A percentile compares a stretch with the other conserved stretches of the same genome.
Evolutionary conservation across 331 rosid genomes (phyloP).

Genomic region (Saraca asoca): DNA sequence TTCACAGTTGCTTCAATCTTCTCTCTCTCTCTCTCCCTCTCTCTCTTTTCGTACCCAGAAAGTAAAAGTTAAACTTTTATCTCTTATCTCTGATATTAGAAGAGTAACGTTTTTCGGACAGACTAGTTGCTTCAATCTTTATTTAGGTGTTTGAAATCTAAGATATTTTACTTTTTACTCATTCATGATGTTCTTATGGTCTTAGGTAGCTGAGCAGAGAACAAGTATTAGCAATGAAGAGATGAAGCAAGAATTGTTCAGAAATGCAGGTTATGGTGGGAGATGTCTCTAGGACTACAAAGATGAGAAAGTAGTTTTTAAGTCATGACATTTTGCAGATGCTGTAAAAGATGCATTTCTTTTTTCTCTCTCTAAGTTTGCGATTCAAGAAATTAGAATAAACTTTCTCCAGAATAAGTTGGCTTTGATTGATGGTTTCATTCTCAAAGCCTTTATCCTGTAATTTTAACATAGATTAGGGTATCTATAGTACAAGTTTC

Average conservation of each 20-base stretch:
- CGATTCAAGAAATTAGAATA: slow-evolving; percentile 42
- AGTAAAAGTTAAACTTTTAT: no score
- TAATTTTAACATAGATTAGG: slow-evolving; percentile 44
- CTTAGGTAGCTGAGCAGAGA: slow-evolving; percentile 65
- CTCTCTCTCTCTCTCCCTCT: no score
- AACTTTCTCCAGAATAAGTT: slow-evolving; percentile 47
- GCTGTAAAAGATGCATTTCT: slow-evolving; percentile 38
- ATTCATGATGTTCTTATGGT: slow-evolving; percentile 23
- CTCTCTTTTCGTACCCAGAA: no score
- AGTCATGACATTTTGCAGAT: slow-evolving; percentile 14
- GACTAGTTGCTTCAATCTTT: background rate
- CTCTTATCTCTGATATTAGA: no score
- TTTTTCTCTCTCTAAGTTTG: slow-evolving; percentile 32
- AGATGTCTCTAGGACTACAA: slow-evolving; percentile 61
- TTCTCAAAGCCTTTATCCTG: slow-evolving; percentile 38
- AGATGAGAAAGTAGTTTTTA: slow-evolving; percentile 29
- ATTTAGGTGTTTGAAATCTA: slow-evolving; percentile 17
- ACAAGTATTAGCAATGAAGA: slow-evolving; percentile 62
- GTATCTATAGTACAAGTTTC: slow-evolving; percentile 39
- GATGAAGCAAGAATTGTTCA: slow-evolving; percentile 85
- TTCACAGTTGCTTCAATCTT: no score
- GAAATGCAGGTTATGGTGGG: slow-evolving; percentile 98
- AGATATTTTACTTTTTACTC: slow-evolving; percentile 14
- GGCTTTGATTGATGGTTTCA: slow-evolving; percentile 44
- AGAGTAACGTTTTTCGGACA: no score